A percentile compares a stretch with the other conserved stretches of the same genome.
Conservation (phyloP, 176 grass and related monocot species). For the Carex littledalei region DNA sequence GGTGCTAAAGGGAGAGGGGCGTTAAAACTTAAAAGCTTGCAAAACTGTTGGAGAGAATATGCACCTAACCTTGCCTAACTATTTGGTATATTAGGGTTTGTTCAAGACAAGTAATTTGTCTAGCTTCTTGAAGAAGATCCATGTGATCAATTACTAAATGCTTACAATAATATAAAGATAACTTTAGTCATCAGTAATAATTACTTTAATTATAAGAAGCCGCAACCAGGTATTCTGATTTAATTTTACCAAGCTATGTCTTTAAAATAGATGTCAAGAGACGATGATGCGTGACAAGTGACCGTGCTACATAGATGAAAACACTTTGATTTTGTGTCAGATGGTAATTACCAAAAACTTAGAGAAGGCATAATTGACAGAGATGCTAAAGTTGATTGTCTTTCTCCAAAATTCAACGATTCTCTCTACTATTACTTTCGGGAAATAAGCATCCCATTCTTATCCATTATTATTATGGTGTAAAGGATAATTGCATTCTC, state of each 20-base stretch:
- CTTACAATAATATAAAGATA: not conserved
- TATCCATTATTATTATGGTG: not conserved
- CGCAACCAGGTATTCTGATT: not conserved
- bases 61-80: conserved; percentile 35
- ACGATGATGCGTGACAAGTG: not conserved
- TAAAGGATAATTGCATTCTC: not conserved
- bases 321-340: not conserved
- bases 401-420: conserved; percentile 4
- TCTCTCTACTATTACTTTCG: conserved; percentile 4
- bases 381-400: not conserved
- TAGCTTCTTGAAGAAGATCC: conserved; percentile 28
- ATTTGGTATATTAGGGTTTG: conserved; percentile 12
- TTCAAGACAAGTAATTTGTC: not conserved
- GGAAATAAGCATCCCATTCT: conserved; percentile 17
- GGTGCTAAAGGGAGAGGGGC: not conserved
- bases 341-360: not conserved
- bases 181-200: not conserved
- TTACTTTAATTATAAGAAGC: not conserved
- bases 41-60: conserved; percentile 48
- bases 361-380: conserved; percentile 6
- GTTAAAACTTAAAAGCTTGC: not conserved
- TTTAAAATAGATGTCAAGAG: not conserved
- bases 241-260: not conserved
- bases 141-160: conserved; percentile 15
- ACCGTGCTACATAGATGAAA: not conserved